A percentile compares a stretch with the other conserved stretches of the same genome.
phyloP scores from a whole-genome alignment of 371 early-diverging fungal species.

The Dinochytrium kinnereticum region DNA sequence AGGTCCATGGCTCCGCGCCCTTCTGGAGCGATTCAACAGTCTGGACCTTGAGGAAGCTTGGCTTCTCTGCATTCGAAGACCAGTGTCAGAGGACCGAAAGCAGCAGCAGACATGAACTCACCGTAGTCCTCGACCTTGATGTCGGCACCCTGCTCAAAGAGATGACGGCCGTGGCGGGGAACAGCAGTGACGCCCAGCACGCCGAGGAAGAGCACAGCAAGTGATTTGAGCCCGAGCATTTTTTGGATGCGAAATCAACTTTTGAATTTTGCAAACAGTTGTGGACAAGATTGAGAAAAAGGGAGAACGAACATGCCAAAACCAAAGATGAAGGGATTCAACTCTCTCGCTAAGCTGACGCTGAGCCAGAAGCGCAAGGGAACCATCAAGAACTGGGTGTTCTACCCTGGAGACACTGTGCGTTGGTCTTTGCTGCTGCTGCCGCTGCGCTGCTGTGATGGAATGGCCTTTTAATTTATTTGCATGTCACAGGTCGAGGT shows the following conservation, averaged over 20 bases:
- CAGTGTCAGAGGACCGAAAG: too few species aligned
- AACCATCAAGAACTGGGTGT: conserved; percentile 62
- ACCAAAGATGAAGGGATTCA: conserved; percentile 1
- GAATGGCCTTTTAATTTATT: not conserved
- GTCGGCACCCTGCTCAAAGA: too few species aligned
- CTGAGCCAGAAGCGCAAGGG: conserved; percentile 49
- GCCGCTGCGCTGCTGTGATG: conserved; percentile 23
- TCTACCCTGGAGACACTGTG: conserved; percentile 68
- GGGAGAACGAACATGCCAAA: not conserved
- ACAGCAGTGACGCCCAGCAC: not conserved
- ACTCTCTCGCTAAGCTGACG: not conserved
- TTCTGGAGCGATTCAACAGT: not conserved
- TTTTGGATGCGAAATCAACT: not conserved
- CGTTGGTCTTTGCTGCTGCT: conserved; percentile 10
- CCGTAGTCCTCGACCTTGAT: not conserved
- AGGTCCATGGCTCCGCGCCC: not conserved
- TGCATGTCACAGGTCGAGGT: conserved; percentile 25
- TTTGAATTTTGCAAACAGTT: not conserved
- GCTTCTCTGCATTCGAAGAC: not conserved
- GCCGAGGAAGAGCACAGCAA: not conserved
- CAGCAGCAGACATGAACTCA: not conserved
- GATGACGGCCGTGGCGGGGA: not conserved
- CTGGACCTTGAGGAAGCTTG: not conserved
- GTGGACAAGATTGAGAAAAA: not conserved
- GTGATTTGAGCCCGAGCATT: not conserved